Base-by-base conservation (phyloP, 2,329 filamentous ascomycete species). In the Aspergillus pseudoviridinutans region DNA sequence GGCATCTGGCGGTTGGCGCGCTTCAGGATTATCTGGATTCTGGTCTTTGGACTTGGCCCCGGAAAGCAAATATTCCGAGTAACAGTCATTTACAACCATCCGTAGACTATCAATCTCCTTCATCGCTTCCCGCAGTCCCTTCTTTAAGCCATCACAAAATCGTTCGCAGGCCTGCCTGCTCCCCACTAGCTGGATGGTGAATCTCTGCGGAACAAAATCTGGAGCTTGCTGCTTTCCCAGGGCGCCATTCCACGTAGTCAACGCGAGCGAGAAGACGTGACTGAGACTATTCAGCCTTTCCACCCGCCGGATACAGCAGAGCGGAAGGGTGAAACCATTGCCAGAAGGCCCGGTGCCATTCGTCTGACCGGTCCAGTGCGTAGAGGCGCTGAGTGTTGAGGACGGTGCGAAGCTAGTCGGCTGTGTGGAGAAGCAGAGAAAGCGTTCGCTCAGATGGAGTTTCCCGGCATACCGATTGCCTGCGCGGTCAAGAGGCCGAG, bases 111-210 rank as follows among this genome's bases (percentile, higher is more conserved):
- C 88, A 3, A 97, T 91, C 63, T 92, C 92, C 60, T 90, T 91
- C 68, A 97, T 92, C 14, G 88, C 91, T 57, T 91, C 87, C 61
- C 93, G 84, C 52, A 99, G 78, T 0, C 92, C 92, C 71, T 89
- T 91, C 77, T 97, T 99, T 63, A 99, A 81, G 5, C 90, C 91
- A 77, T 99, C 94, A 73, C 94, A 99, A 77, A 99, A 99, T 54
- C 92, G 84, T 76, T 99, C 94, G 73, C 93, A 97, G 50, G 90
- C 87, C 70, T 89, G 90, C 56, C 93, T 86, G 70, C 89, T 94
- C 28, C 92, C 93, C 28, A 91, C 91, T 51, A 99, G 86, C 74
- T 96, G 91, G 59, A 99, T 84, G 1, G 92, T 96, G 64, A 99
- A 89, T 68, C 92, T 90, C 71, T 97, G 94, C 61, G 92, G 89